Conservation (phyloP, 176 grass and related monocot species). For the Rhynchospora pubera region DNA sequence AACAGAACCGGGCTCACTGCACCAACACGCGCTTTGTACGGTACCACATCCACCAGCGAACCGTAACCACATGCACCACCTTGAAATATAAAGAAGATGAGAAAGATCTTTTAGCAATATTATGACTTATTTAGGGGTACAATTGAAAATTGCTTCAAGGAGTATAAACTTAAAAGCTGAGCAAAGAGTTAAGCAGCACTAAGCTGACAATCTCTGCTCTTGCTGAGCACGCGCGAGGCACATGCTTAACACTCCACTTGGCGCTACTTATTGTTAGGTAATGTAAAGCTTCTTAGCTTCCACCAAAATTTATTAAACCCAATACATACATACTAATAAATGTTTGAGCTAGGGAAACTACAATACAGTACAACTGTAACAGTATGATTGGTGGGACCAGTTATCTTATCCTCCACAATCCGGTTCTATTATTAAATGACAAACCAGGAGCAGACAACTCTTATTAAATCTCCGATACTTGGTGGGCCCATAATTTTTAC, state of each 20-base stretch:
- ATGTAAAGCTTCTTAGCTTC: not conserved
- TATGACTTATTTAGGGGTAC: not conserved
- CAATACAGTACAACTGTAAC: not conserved
- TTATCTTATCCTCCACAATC: not conserved
- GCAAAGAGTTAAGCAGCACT: not conserved
- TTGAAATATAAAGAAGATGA: conserved; percentile 5
- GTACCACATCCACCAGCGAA: conserved; percentile 86
- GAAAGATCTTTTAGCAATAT: not conserved
- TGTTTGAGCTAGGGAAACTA: not conserved
- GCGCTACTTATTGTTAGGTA: not conserved
- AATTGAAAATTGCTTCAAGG: not conserved
- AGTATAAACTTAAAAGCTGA: not conserved
- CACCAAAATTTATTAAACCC: not conserved
- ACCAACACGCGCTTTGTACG: conserved; percentile 76
- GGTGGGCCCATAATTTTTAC: not conserved
- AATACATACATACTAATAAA: not conserved
- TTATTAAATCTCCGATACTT: not conserved
- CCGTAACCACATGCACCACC: conserved; percentile 95
- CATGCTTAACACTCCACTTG: not conserved
- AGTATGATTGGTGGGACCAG: not conserved
- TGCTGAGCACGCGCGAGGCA: conserved; percentile 1
- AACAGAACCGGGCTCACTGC: conserved; percentile 94
- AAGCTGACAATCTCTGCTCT: conserved; percentile 10
- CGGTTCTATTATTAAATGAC: not conserved
- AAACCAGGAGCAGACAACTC: not conserved